Evolutionary conservation across 139 green algal genomes (phyloP), one percentile per base, ranked within the genome.

Genomic region (Klebsormidium nitens): DNA sequence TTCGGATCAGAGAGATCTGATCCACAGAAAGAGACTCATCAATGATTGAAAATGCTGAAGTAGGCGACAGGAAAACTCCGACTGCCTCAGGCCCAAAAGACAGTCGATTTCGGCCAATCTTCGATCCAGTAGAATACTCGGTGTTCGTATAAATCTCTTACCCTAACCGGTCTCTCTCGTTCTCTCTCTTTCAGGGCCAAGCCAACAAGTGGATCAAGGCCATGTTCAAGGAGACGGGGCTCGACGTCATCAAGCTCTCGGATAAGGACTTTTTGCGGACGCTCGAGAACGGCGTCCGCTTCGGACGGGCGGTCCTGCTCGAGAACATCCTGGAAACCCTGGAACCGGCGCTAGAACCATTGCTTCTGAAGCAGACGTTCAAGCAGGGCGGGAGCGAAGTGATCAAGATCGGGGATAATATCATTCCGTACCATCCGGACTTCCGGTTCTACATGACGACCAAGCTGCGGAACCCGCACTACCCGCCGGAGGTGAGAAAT

Each of bases 381-480:
- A 90, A 91, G 79, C 84, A 93, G 39, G 87, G 86, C 60, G 67
- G 87, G 56, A 84, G 65, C 56, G 83, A 90, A 57, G 82, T 89
- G 38, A 89, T 93, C 80, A 90, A 91, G 80, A 87, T 93, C 42
- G 87, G 87, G 40, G 87, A 93, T 71, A 88, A 87, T 72, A 84
- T 91, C 78, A 89, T 93, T 55, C 87, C 87, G 6, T 93, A 93
- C 79, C 85, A 91, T 74, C 75, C 86, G 4, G 86, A 93, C 76
- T 93, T 93, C 85, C 75, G 75, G 44, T 90, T 91, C 71, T 89
- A 87, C 78, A 89, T 91, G 75, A 91, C 87, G 49, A 91, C 85
- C 56, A 89, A 89, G 66, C 71, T 88, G 40, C 81, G 82, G 59
- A 89, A 89, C 80, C 87, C 87, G 3, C 85, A 90, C 63, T 90